Evolutionary conservation across 495 filamentous ascomycete species (phyloP).

Genomic region (Beverwykella pulmonaria): DNA sequence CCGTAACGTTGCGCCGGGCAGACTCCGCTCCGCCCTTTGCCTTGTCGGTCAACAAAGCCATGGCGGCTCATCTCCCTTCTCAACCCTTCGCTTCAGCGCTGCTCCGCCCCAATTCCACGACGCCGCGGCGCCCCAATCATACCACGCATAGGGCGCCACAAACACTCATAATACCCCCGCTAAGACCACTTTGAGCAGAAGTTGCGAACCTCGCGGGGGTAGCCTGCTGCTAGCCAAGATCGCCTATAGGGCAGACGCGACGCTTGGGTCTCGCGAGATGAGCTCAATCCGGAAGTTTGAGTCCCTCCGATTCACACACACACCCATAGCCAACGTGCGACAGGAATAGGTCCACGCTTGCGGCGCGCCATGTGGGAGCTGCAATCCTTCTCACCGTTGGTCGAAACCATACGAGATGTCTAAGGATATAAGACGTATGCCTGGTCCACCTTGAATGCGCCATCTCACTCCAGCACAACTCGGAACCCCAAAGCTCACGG

Average conservation of each 20-base stretch:
- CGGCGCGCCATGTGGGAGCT: background rate
- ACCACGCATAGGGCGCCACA: background rate
- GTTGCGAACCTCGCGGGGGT: background rate
- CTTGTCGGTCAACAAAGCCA: background rate
- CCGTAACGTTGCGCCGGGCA: background rate
- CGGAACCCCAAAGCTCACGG: too few species aligned
- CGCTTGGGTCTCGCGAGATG: slow-evolving; percentile 3
- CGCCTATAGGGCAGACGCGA: background rate
- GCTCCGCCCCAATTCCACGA: slow-evolving; percentile 24
- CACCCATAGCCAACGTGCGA: slow-evolving; percentile 1
- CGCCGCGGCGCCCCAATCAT: slow-evolving; percentile 12
- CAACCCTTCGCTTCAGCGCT: background rate
- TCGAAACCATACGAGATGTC: background rate
- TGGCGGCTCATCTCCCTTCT: background rate
- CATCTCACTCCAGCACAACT: background rate
- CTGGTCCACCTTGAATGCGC: background rate
- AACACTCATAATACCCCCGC: background rate
- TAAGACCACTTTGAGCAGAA: background rate
- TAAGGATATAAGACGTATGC: slow-evolving; percentile 5
- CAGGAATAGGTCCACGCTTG: slow-evolving; percentile 1
- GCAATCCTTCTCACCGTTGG: background rate
- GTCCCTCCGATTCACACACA: slow-evolving; percentile 9
- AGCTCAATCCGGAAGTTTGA: background rate
- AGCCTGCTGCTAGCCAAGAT: slow-evolving; percentile 4
- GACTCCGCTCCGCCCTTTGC: slow-evolving; percentile 4